Base-by-base conservation (phyloP, 805 yeast species). In the Allodekkera sacchari region DNA sequence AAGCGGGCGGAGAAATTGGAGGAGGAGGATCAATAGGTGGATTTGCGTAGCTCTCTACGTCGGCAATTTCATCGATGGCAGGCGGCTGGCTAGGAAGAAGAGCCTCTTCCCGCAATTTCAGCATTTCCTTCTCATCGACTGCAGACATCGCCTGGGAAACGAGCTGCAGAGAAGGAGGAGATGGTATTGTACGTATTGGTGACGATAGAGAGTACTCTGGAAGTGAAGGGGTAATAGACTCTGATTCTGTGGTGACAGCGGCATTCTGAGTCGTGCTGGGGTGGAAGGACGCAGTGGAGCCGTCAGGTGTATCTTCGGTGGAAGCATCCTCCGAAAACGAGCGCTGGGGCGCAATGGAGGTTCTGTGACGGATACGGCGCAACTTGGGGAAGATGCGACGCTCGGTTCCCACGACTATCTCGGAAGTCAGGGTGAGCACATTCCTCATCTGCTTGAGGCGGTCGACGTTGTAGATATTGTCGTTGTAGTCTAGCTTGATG, bases 381-480 rank as follows among this genome's bases (percentile, higher is more conserved):
- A 23, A 12, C 11, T 7, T 23, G 12, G 25, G 14, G 14, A 23
- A 15, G 14, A 15, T 23, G 25, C 7, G 25, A 7, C 89, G 61
- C 43, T 73, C 79, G 0, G 94, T 85, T 3, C 96, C 96, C 18
- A 87, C 67, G 15, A 83, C 64, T 2, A 85, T 70, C 52, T 83
- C 95, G 2, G 84, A 71, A 31, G 87, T 83, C 48, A 84, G 59
- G n/a, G 84, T 83, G 6, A 87, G 62, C 14, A 85, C 85, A 48
- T 87, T 83, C 43, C 76, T 77, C 60, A 75, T 67, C 35, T 85
- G 61, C 52, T 83, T 84, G 47, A 80, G 63, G 45, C 70, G 71
- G 55, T 85, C 95, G 4, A 89, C 89, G 51, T 87, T 85, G 34
- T 83, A 69, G 54, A 79, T 76, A 12, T 57, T 46, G 16, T 40